Conservation (phyloP, 495 filamentous ascomycete species). For the Lindgomyces ingoldianus region DNA sequence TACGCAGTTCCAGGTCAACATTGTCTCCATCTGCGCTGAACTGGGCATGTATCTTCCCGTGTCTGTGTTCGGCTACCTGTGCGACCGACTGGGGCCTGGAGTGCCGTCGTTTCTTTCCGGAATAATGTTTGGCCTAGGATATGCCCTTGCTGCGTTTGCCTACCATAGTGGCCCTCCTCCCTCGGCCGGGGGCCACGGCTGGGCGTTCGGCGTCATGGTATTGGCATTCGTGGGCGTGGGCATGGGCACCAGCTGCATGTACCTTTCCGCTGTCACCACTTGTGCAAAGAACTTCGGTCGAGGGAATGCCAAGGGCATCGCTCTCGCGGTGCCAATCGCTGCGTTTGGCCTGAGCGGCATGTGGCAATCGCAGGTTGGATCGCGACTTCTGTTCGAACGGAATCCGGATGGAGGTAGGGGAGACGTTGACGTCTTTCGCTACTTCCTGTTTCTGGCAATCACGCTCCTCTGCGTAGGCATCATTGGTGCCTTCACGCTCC, state of each 20-base stretch:
- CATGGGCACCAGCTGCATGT: conserved; percentile 81
- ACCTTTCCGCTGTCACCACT: conserved; percentile 82
- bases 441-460: conserved; percentile 77
- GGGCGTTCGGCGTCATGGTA: conserved; percentile 81
- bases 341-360: conserved; percentile 89
- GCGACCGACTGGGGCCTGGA: conserved; percentile 81
- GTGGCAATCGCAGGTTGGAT: conserved; percentile 91
- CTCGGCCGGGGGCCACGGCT: conserved; percentile 59
- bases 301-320: conserved; percentile 82
- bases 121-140: conserved; percentile 74
- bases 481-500: conserved; percentile 70
- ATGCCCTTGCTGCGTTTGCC: conserved; percentile 76
- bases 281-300: conserved; percentile 96
- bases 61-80: conserved; percentile 83
- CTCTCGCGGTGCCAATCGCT: conserved; percentile 87
- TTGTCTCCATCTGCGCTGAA: conserved; percentile 78
- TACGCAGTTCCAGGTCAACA: conserved; percentile 87
- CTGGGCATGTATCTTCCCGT: conserved; percentile 87
- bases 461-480: conserved; percentile 68
- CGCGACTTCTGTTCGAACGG: conserved; percentile 69
- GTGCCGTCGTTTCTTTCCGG: conserved; percentile 71
- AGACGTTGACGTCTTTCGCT: conserved; percentile 82
- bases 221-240: conserved; percentile 79
- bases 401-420: conserved; percentile 63
- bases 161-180: conserved; percentile 65